phyloP scores from a whole-genome alignment of 116 monocot genomes.

The Phalaenopsis hybrid region DNA sequence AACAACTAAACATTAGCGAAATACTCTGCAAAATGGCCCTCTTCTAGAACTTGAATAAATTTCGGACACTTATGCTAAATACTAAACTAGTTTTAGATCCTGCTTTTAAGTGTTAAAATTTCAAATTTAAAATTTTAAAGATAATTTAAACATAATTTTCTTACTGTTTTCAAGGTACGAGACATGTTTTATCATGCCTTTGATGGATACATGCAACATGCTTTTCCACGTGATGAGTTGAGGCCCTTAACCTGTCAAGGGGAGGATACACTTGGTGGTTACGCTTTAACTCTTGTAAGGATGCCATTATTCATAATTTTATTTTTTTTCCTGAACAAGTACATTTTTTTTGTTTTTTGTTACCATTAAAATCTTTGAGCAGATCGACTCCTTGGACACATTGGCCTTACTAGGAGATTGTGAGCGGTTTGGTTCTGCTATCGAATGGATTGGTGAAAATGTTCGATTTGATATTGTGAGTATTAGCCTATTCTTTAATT shows the following conservation, averaged over 20 bases:
- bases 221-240: constrained; percentile 97
- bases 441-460: constrained; percentile 88
- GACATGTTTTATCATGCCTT: constrained; percentile 99
- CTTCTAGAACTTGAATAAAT: neutral
- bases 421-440: constrained; percentile 60
- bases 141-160: neutral
- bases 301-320: neutral
- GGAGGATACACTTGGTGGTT: constrained; percentile 94
- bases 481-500: constrained; percentile 16
- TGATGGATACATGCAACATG: constrained; percentile 91
- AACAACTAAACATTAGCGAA: neutral
- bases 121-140: neutral
- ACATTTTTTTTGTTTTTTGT: constrained; percentile 5
- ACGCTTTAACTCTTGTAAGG: constrained; percentile 92
- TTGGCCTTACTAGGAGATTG: constrained; percentile 89
- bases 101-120: neutral
- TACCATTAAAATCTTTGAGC: constrained; percentile 18
- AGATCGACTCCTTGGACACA: constrained; percentile 98
- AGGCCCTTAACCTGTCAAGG: constrained; percentile 84
- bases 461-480: constrained; percentile 89
- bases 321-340: neutral
- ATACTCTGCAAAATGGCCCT: neutral
- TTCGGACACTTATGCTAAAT: neutral
- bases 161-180: constrained; percentile 42
- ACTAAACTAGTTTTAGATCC: neutral